These are phyloP conservation scores for Pyrrhoderma noxium DNA, from an alignment of 1,284 basidiomycete genomes.

Conservation along the genomic window DNA sequence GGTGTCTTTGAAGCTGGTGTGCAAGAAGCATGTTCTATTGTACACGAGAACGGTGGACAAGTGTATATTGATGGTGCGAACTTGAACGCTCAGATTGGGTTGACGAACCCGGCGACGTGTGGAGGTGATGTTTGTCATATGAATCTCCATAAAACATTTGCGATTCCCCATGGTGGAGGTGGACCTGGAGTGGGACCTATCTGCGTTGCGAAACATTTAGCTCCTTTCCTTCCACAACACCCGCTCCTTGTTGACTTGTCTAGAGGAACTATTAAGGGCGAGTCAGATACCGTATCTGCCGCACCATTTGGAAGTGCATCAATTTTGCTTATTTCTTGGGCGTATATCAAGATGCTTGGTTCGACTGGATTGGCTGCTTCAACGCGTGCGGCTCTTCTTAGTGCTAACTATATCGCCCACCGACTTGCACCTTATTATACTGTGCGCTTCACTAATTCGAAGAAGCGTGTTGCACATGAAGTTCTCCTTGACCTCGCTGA, in stretches of 20 bases:
- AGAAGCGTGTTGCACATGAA: constrained; percentile 92
- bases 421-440: constrained; percentile 83
- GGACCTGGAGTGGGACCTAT: constrained; percentile 96
- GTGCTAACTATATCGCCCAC: constrained; percentile 95
- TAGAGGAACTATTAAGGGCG: constrained; percentile 59
- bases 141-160: constrained; percentile 96
- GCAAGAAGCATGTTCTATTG: constrained; percentile 86
- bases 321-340: constrained; percentile 96
- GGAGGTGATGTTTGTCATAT: constrained; percentile 97
- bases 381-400: constrained; percentile 83
- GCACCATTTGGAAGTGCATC: constrained; percentile 94
- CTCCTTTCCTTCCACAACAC: constrained; percentile 93
- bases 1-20: constrained; percentile 96
- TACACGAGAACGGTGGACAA: constrained; percentile 93
- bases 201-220: constrained; percentile 88
- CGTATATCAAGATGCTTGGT: constrained; percentile 97
- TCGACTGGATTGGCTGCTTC: constrained; percentile 81
- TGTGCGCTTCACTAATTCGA: constrained; percentile 84
- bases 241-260: constrained; percentile 53
- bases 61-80: constrained; percentile 97
- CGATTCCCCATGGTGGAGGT: constrained; percentile 95
- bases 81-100: constrained; percentile 90
- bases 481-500: constrained; percentile 92
- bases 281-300: constrained; percentile 77
- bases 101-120: constrained; percentile 93